Base-by-base conservation (phyloP, 108 stramenopile genomes). In the Phaeodactylum tricornutum region DNA sequence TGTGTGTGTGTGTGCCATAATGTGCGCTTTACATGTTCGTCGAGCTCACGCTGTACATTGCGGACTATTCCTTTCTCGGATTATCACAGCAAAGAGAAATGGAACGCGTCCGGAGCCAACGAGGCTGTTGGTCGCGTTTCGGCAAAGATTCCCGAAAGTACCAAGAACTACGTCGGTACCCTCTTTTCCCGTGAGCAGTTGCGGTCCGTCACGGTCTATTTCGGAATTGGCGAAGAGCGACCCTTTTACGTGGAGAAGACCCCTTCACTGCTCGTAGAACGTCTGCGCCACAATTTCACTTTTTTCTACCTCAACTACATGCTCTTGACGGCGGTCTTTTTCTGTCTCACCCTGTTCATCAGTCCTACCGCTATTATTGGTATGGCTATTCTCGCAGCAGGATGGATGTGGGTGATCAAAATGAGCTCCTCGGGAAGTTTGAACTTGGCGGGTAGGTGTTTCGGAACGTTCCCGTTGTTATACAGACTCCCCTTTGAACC, bases 241-340 rank as follows among this genome's bases (percentile, higher is more conserved):
- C 71, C 86, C 11, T 92, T 85, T 61, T 92, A 92, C 48, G 45
- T 92, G 24, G 91, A 92, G 61, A 72, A 67, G 17, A 67, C 62
- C 8, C 81, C 81, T 1, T 60, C 75, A 15, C 70, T 92, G 29
- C 41, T 85, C 8, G 61, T 81, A 17, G 78, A 70, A 23, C 69
- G 91, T 8, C 14, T 92, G 36, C 69, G 71, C 27, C 91, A 92
- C 70, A 92, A 92, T 61, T 6, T 87, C 12, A 61, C 50, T 5
- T 92, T 87, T 66, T 92, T 92, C 58, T 87, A 81, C 55, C 58
- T 92, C 43, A 92, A 92, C 57, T 92, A 92, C 47, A 50, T 76
- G 1, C 20, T 85, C 26, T 37, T 84, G 43, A 76, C 77, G 50
- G 75, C 59, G 26, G 26, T 64, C 6, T 16, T 55, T 3, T 74